phyloP scores from a whole-genome alignment of 805 yeast genomes.

The Metschnikowia cerradonensis region DNA sequence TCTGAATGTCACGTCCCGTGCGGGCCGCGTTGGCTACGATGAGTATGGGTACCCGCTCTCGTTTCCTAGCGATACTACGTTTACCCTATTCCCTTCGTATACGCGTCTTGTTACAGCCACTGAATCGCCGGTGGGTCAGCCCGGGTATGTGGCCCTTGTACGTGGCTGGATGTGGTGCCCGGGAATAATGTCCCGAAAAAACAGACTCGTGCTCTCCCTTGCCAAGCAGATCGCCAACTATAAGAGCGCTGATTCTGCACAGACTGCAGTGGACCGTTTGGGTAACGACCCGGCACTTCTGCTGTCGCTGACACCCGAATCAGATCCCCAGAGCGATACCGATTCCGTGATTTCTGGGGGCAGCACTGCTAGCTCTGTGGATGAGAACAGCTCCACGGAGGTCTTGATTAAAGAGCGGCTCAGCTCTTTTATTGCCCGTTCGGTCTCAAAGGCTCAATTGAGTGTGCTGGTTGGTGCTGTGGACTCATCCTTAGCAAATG shows the following conservation, averaged over 20 bases:
- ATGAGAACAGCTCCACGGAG: slow-evolving; percentile 26
- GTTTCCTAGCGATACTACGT: slow-evolving; percentile 54
- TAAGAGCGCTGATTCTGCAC: slow-evolving; percentile 18
- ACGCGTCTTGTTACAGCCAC: slow-evolving; percentile 23
- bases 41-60: slow-evolving; percentile 17
- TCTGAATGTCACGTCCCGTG: slow-evolving; percentile 36
- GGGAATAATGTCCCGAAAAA: slow-evolving; percentile 67
- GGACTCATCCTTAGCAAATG: slow-evolving; percentile 24
- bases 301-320: slow-evolving; percentile 5
- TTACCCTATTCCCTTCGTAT: slow-evolving; percentile 46
- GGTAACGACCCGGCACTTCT: slow-evolving; percentile 9
- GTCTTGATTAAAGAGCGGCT: slow-evolving; percentile 59
- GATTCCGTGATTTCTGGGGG: slow-evolving; percentile 13
- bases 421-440: slow-evolving; percentile 64
- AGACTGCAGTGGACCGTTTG: slow-evolving; percentile 15
- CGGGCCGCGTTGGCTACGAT: slow-evolving; percentile 15
- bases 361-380: slow-evolving; percentile 7
- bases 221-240: slow-evolving; percentile 62
- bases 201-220: slow-evolving; percentile 60
- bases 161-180: slow-evolving; percentile 73
- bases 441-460: slow-evolving; percentile 55
- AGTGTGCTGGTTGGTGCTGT: slow-evolving; percentile 54
- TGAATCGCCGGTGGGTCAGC: slow-evolving; percentile 8
- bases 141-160: slow-evolving; percentile 53
- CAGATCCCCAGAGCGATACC: slow-evolving; percentile 7